A percentile compares a stretch with the other conserved stretches of the same genome.
Evolutionary conservation across 345 rosid species (phyloP).

Genomic region (Reutealis trisperma): DNA sequence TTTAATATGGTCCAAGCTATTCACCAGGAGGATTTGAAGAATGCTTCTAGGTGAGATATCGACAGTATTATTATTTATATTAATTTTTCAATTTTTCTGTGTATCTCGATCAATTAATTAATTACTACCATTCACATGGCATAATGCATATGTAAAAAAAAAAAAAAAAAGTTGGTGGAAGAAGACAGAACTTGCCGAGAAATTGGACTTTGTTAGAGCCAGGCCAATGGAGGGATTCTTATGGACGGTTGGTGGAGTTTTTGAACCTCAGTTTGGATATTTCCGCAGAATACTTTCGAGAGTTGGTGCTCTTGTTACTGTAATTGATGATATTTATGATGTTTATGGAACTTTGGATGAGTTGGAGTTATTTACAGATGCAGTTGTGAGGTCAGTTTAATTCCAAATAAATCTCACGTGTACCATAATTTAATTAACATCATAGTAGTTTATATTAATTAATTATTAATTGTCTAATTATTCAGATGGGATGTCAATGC

Average conservation of each 20-base stretch:
- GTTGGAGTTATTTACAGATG: conserved; percentile 30
- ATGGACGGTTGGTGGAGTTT: conserved; percentile 33
- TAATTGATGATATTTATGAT: conserved; percentile 46
- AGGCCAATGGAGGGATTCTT: conserved; percentile 40
- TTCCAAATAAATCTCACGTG: no score
- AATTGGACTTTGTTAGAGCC: conserved; percentile 40
- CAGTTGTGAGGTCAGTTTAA: conserved; percentile 6
- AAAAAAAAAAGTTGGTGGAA: conserved; percentile 51
- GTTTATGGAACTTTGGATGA: conserved; percentile 45
- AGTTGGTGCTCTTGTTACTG: conserved; percentile 20
- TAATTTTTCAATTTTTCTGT: no score
- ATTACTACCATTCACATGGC: no score
- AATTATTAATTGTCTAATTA: neutral
- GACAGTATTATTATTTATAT: no score
- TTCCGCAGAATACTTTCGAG: conserved; percentile 31
- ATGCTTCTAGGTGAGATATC: conserved; percentile 29
- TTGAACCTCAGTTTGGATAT: conserved; percentile 30
- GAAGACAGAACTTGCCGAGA: conserved; percentile 25
- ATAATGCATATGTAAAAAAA: no score
- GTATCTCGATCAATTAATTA: neutral
- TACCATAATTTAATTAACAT: no score
- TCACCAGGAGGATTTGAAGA: conserved; percentile 46
- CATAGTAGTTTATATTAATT: no score
- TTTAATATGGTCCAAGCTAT: conserved; percentile 42
- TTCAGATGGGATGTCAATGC: conserved; percentile 43